These are phyloP conservation scores for Coemansia linderi DNA, from an alignment of 371 early-diverging fungal genomes.

Conservation along the genomic window DNA sequence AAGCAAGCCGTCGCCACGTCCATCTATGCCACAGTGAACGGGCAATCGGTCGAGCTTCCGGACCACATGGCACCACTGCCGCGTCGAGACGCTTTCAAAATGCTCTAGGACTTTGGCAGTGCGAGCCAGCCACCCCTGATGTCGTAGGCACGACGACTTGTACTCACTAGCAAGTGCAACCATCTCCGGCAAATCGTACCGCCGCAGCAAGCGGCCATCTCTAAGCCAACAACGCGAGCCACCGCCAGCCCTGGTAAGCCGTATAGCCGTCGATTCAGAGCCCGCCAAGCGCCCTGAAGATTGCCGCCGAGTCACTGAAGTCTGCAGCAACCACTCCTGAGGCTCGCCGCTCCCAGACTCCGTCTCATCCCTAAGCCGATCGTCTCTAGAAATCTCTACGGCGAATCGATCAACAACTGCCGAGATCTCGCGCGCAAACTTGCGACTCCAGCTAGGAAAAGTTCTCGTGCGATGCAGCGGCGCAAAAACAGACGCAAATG, in stretches of 20 bases:
- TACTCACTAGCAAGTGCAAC: constrained; percentile 31
- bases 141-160: constrained; percentile 6
- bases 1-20: neutral
- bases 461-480: constrained; percentile 27
- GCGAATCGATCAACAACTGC: constrained; percentile 30
- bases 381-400: neutral
- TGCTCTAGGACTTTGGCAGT: neutral
- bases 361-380: too few relatives aligned
- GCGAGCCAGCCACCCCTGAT: neutral
- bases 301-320: neutral
- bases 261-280: neutral
- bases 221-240: constrained; percentile 24
- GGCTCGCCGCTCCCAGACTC: neutral
- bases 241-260: neutral
- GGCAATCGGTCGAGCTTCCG: neutral
- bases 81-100: neutral
- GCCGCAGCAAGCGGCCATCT: constrained; percentile 29
- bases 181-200: constrained; percentile 41
- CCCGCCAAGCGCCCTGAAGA: neutral
- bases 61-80: neutral
- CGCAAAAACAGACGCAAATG: constrained; percentile 18
- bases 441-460: constrained; percentile 48
- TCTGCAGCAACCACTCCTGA: neutral
- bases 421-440: constrained; percentile 46
- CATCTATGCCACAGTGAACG: neutral